Percentiles rank a stretch among this genome's conserved stretches.
phyloP scores from a whole-genome alignment of 257 asterid species.

The Nicotiana benthamiana region DNA sequence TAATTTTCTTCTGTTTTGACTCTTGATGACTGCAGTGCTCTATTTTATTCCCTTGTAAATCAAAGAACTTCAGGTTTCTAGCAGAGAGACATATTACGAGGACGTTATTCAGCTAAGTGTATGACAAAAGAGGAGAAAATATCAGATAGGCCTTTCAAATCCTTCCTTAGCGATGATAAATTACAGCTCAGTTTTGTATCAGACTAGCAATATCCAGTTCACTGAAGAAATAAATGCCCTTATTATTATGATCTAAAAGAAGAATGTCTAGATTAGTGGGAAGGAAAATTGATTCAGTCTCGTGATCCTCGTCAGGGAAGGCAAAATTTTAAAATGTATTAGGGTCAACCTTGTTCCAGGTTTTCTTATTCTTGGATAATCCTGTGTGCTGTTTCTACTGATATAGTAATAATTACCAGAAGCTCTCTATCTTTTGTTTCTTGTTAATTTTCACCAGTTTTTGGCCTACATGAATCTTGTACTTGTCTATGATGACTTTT shows the following conservation, averaged over 20 bases:
- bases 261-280: not conserved
- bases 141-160: not conserved
- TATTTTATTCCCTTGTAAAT: not conserved
- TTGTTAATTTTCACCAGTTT: not conserved
- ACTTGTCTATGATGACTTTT: not conserved
- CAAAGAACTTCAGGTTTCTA: not conserved
- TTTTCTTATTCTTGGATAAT: not conserved
- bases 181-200: not conserved
- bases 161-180: not conserved
- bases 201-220: not conserved
- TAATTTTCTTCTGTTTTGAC: not conserved
- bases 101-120: not conserved
- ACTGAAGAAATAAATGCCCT: not conserved
- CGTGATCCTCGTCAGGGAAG: not conserved
- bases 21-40: not conserved
- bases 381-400: not conserved
- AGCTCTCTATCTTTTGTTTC: not conserved
- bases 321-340: not conserved
- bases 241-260: not conserved
- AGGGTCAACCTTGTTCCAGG: not conserved
- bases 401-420: not conserved
- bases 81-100: not conserved
- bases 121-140: not conserved
- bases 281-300: not conserved
- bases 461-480: not conserved